Conservation (phyloP, 148 eudicot species). For the Pouteria glomerata region DNA sequence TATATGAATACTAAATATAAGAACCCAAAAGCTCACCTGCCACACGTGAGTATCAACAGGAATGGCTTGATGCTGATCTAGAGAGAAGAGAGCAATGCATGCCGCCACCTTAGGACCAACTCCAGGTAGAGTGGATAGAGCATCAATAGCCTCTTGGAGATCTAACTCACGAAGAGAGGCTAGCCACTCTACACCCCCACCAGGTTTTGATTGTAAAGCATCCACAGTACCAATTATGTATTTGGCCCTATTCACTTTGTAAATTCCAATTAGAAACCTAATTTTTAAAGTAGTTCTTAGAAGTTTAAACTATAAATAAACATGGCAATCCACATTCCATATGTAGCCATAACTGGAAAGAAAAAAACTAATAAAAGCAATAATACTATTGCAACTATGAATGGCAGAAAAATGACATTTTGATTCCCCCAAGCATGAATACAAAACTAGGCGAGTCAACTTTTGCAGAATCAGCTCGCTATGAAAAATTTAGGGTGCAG, state of each 20-base stretch:
- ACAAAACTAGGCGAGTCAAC: neutral
- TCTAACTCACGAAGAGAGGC: constrained; percentile 59
- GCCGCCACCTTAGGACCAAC: constrained; percentile 99
- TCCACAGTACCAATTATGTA: constrained; percentile 71
- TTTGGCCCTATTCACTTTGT: constrained; percentile 60
- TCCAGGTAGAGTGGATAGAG: constrained; percentile 72
- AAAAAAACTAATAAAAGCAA: neutral
- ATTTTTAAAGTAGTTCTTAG: neutral
- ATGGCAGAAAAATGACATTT: neutral
- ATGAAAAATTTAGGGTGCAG: neutral
- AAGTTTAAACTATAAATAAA: neutral
- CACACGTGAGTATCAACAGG: constrained; percentile 98
- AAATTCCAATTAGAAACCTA: neutral
- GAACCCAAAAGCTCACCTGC: constrained; percentile 42
- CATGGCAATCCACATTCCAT: neutral
- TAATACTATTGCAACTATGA: neutral
- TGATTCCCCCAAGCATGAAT: neutral
- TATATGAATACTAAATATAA: neutral
- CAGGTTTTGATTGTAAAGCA: constrained; percentile 65
- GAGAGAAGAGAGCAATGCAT: constrained; percentile 87
- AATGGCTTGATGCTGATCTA: constrained; percentile 97
- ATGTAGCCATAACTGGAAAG: neutral
- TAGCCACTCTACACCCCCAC: constrained; percentile 87
- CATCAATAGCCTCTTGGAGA: constrained; percentile 61
- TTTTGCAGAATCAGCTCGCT: neutral